These are phyloP conservation scores for Trichomonascaceae sp. DNA, from an alignment of 1,139 yeast genomes.

Conservation along the genomic window DNA sequence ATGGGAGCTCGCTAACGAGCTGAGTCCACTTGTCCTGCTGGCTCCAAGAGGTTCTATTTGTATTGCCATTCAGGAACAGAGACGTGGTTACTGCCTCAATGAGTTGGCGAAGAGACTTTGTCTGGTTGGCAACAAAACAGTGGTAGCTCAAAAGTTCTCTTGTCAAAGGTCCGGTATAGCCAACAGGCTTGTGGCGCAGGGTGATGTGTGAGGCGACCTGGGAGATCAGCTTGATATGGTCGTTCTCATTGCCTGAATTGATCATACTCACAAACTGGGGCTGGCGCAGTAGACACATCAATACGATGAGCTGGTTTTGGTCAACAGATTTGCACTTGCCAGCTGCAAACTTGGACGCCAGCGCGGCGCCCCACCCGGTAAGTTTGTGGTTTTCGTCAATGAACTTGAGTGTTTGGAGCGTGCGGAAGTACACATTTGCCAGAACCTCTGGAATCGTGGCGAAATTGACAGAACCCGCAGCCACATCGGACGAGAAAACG, in stretches of 20 bases:
- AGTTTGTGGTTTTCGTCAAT: constrained; percentile 33
- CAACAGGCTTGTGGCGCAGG: constrained; percentile 42
- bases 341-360: constrained; percentile 26
- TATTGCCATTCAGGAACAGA: constrained; percentile 34
- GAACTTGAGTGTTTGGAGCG: constrained; percentile 43
- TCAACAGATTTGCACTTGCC: constrained; percentile 17
- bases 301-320: constrained; percentile 18
- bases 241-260: constrained; percentile 9
- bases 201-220: constrained; percentile 46
- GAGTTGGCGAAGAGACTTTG: constrained; percentile 38
- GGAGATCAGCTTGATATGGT: constrained; percentile 37
- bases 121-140: constrained; percentile 47
- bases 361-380: constrained; percentile 44
- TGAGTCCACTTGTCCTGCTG: constrained; percentile 43
- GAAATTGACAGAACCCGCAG: constrained; percentile 2
- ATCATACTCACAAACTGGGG: no score
- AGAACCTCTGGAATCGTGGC: constrained; percentile 26
- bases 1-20: constrained; percentile 49
- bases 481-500: constrained; percentile 4
- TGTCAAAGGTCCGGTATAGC: constrained; percentile 60
- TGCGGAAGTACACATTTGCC: constrained; percentile 45
- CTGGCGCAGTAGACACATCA: constrained; percentile 19
- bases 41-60: constrained; percentile 27
- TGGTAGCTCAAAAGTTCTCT: constrained; percentile 51
- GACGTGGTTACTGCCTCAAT: constrained; percentile 40